Base-by-base conservation (phyloP, 345 rosid genomes). In the Melastoma malabathricum region DNA sequence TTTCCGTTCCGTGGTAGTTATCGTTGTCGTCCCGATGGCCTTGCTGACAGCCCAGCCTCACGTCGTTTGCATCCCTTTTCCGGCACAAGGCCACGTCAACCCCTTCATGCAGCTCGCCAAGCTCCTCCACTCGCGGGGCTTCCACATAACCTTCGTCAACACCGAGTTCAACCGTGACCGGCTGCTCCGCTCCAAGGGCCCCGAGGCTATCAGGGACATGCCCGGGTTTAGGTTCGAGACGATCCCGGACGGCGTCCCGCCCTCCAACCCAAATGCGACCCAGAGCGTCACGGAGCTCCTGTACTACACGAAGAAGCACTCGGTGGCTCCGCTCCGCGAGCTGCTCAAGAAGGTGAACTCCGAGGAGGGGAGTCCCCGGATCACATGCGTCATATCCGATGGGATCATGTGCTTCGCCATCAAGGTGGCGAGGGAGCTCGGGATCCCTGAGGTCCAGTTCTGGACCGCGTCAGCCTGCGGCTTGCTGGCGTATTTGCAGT, bases 41-140 rank as follows among this genome's bases (percentile, higher is more conserved):
- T n/a, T n/a, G n/a, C n/a, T n/a, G n/a, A n/a, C n/a, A n/a, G n/a
- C n/a, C n/a, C n/a, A n/a, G n/a, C 62, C 61, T 44, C 67, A 52
- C 38, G 75, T 43, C 5, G 68, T 62, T 1, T 15, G 22, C 2
- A 41, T 70, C 18, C 75, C 75, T 14, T 70, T 16, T 43, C 75
- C 71, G 38, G 14, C 75, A 1, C 75, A 70, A 17, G 71, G 75
- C 57, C 75, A 70, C 46, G 57, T 70, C 6, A 59, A 47, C 43
- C 75, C 75, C 15, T 5, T 62, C 10, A 70, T 70, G 71, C 64
- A 55, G 29, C 44, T 62, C 2, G 68, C 75, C 18, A 62, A 62
- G 41, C 68, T 70, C 18, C 19, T 65, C 15, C 68, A 65, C 48
- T 65, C 70, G 0, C 58, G 46, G 44, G 80, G 72, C 10, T 68